Percentiles rank a stretch among this genome's conserved stretches.
These are phyloP conservation scores for Raffaelea albimanens DNA, from an alignment of 2,329 filamentous ascomycete genomes.

Conservation along the genomic window DNA sequence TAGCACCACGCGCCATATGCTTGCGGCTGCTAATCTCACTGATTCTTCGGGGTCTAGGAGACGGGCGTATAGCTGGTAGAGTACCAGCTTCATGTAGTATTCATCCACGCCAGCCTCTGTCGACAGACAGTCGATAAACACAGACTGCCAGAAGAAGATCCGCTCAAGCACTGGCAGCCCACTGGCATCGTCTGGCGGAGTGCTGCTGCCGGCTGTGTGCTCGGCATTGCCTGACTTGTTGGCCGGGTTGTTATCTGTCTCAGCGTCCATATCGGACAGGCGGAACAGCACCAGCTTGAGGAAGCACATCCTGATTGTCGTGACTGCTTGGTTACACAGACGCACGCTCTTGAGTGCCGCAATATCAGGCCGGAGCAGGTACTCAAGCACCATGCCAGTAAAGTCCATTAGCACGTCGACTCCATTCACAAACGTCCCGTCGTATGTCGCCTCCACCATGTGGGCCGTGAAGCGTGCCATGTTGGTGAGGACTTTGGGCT, in stretches of 20 bases:
- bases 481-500: slow-evolving; percentile 80
- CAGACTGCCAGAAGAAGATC: slow-evolving; percentile 91
- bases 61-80: slow-evolving; percentile 88
- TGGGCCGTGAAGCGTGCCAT: slow-evolving; percentile 72
- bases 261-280: slow-evolving; percentile 72
- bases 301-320: slow-evolving; percentile 66
- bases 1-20: slow-evolving; percentile 82
- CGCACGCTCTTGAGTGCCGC: slow-evolving; percentile 75
- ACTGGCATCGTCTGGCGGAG: background rate
- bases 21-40: slow-evolving; percentile 68
- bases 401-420: slow-evolving; percentile 79
- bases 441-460: slow-evolving; percentile 82
- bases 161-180: slow-evolving; percentile 64
- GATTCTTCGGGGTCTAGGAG: slow-evolving; percentile 60
- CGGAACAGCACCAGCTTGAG: slow-evolving; percentile 70
- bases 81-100: slow-evolving; percentile 75
- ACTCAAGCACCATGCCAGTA: slow-evolving; percentile 74
- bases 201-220: background rate
- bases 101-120: slow-evolving; percentile 36
- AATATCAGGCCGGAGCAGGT: slow-evolving; percentile 77
- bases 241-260: slow-evolving; percentile 29
- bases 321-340: slow-evolving; percentile 78
- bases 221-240: background rate
- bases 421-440: slow-evolving; percentile 92
- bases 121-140: slow-evolving; percentile 70